Conservation (phyloP, 2,329 filamentous ascomycete species). For the Ploettnerulaceae sp. region DNA sequence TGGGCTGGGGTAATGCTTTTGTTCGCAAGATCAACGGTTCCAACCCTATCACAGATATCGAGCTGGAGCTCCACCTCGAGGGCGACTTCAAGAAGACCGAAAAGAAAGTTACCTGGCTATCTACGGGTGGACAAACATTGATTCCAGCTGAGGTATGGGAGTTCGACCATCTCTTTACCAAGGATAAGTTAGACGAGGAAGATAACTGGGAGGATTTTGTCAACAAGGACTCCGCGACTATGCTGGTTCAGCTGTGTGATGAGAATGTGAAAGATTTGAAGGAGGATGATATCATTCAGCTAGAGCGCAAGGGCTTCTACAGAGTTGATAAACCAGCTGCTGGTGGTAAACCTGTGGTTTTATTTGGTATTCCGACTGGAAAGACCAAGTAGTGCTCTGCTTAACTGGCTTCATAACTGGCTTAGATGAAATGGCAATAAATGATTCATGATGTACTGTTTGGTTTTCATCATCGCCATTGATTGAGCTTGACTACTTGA, state of each 20-base stretch:
- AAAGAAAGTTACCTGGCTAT: constrained; percentile 96
- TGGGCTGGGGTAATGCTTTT: constrained; percentile 93
- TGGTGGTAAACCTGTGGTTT: constrained; percentile 55
- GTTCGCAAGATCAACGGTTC: constrained; percentile 61
- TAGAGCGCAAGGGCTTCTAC: constrained; percentile 91
- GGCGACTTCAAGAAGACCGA: constrained; percentile 93
- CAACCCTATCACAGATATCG: constrained; percentile 61
- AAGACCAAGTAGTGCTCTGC: constrained; percentile 39
- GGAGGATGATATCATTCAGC: constrained; percentile 88
- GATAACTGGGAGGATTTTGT: constrained; percentile 82
- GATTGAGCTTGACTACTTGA: no score
- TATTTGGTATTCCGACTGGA: constrained; percentile 68
- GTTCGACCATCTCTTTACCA: constrained; percentile 92
- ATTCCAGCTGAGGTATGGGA: constrained; percentile 83
- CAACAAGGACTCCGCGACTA: constrained; percentile 66
- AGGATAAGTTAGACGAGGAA: constrained; percentile 87
- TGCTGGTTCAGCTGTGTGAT: constrained; percentile 73
- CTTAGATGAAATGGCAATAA: constrained; percentile 2
- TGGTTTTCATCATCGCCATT: no score
- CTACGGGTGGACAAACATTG: constrained; percentile 68
- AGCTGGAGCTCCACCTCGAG: constrained; percentile 81
- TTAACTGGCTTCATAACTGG: neutral
- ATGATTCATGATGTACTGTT: constrained; percentile 4
- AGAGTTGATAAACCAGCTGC: constrained; percentile 65
- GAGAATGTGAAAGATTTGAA: constrained; percentile 73